Conservation (phyloP, 2,329 filamentous ascomycete species). For the Lachnellula willkommii region DNA sequence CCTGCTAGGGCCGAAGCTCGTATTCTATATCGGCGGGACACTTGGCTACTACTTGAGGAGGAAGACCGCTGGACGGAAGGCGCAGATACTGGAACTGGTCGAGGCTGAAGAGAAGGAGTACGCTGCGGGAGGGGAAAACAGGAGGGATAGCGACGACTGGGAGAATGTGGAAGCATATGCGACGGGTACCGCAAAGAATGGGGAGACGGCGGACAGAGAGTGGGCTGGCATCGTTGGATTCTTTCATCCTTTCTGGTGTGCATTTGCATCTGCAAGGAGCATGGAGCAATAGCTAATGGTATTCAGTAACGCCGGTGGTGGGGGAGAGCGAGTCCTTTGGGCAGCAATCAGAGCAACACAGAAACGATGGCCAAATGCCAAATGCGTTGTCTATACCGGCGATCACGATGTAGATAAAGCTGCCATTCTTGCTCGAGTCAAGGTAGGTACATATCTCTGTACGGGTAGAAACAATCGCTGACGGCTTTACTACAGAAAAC, state of each 20-base stretch:
- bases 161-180: constrained; percentile 59
- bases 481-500: constrained; percentile 50
- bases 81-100: constrained; percentile 50
- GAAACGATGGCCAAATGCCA: constrained; percentile 77
- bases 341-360: constrained; percentile 90
- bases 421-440: constrained; percentile 70
- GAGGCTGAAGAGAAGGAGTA: constrained; percentile 33
- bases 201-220: constrained; percentile 44
- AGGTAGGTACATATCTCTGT: constrained; percentile 42
- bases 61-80: constrained; percentile 57
- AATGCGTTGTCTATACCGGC: constrained; percentile 91
- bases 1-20: constrained; percentile 24
- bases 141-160: constrained; percentile 57
- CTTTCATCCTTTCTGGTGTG: constrained; percentile 93
- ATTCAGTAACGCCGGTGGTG: constrained; percentile 83
- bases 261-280: neutral
- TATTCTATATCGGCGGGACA: constrained; percentile 32
- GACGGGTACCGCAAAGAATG: constrained; percentile 40
- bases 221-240: constrained; percentile 90
- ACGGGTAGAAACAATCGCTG: neutral
- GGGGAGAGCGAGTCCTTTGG: constrained; percentile 94
- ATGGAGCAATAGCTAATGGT: constrained; percentile 5
- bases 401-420: constrained; percentile 84
- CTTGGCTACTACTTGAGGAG: constrained; percentile 58
- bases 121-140: constrained; percentile 22